A percentile compares a stretch with the other conserved stretches of the same genome.
Evolutionary conservation across 2,329 filamentous ascomycete species (phyloP).

Genomic region (Curvularia verruculosa): DNA sequence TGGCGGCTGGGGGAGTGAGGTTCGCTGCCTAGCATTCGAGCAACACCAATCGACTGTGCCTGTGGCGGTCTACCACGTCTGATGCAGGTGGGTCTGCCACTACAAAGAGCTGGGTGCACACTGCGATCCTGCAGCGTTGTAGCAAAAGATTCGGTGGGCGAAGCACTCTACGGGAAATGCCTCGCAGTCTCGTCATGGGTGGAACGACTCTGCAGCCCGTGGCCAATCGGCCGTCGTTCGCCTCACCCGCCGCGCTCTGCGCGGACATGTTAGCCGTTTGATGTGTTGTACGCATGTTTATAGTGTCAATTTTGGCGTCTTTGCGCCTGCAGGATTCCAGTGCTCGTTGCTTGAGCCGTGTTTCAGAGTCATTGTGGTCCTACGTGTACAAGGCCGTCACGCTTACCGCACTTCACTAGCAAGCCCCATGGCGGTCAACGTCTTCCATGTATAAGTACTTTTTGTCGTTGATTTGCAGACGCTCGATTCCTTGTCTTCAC

Average conservation of each 20-base stretch:
- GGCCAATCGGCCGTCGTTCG: conserved; percentile 13
- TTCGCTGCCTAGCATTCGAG: conserved; percentile 8
- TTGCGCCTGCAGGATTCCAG: conserved; percentile 7
- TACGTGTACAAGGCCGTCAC: conserved; percentile 17
- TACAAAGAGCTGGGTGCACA: conserved; percentile 13
- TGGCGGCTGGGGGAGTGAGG: conserved; percentile 6
- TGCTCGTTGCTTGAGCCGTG: conserved; percentile 8
- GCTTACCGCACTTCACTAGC: conserved; percentile 14
- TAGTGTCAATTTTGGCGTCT: conserved; percentile 10
- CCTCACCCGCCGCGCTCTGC: conserved; percentile 13
- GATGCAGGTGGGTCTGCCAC: conserved; percentile 16
- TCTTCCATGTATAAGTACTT: conserved; percentile 15
- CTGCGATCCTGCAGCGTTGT: conserved; percentile 6
- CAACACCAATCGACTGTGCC: conserved; percentile 9
- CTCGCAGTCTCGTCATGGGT: conserved; percentile 9
- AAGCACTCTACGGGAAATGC: conserved; percentile 9
- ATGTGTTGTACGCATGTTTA: conserved; percentile 16
- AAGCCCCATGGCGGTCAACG: conserved; percentile 2
- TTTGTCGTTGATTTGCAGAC: not conserved
- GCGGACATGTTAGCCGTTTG: conserved; percentile 9
- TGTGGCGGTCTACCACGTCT: conserved; percentile 18
- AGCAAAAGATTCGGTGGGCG: conserved; percentile 4
- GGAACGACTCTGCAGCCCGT: conserved; percentile 8
- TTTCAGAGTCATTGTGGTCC: conserved; percentile 13
- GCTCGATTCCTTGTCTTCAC: conserved; percentile 8